Base-by-base conservation (phyloP, 2,329 filamentous ascomycete species). In the Colletotrichum agaves region DNA sequence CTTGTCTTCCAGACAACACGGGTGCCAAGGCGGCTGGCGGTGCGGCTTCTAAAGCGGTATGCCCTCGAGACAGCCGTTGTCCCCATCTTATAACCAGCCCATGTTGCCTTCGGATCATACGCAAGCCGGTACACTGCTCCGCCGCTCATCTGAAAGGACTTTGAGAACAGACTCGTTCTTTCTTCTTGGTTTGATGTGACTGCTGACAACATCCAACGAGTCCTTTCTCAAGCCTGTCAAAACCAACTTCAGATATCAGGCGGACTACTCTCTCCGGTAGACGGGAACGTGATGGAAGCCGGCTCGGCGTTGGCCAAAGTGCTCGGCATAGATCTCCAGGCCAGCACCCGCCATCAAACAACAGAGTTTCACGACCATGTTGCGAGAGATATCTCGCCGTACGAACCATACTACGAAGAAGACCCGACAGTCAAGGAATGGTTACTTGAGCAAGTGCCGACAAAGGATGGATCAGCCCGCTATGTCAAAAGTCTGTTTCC, bases 281-380 rank as follows among this genome's bases (percentile, higher is more conserved):
- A 43, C 3, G 12, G 5, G 7, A 17, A 44, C 27, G 23, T 21
- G 35, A 69, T 69, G 66, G 49, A 90, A 77, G 72, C 91, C 71
- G 91, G 93, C 78, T 90, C 91, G 74, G 82, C 84, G 72, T 78
- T 97, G 76, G 94, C 94, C 76, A 96, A 93, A 78, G 84, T 84
- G 67, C 85, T 98, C 33, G 91, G 92, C 63, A 97, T 98, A 84
- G 92, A 96, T 77, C 82, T 97, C 33, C 86, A 94, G 66, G 82
- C 56, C 44, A 67, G 66, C 56, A 62, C 49, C 2, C 66, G 66
- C 19, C 57, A 69, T 46, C 66, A 67, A n/a, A 65, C 66, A 33
- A 13, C 15, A 17, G 62, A 69, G 33, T 27, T 67, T 5, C 41
- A 57, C 21, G 39, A 61, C 15, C 62, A 58, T 15, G 33, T 62